Evolutionary conservation across 371 early-diverging fungal genomes (phyloP).

Genomic region (Rhizomucor pusillus): DNA sequence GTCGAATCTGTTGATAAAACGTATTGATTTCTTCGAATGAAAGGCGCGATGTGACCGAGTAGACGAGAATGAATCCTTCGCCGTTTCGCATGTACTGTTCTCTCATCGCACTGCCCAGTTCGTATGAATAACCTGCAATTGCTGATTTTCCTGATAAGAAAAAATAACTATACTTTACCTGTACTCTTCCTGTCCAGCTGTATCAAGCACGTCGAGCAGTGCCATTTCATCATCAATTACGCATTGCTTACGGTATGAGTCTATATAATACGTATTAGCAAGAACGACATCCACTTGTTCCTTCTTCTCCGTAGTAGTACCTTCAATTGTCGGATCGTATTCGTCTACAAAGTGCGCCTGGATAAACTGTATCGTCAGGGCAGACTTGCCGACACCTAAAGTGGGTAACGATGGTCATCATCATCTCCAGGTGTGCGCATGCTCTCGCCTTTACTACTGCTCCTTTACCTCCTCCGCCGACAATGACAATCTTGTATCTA

Average conservation of each 20-base stretch:
- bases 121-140: no score
- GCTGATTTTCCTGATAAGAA: no score
- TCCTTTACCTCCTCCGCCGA: constrained; percentile 75
- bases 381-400: constrained; percentile 66
- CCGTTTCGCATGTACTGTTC: constrained; percentile 83
- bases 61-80: constrained; percentile 46
- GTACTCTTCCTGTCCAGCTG: constrained; percentile 88
- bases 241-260: constrained; percentile 80
- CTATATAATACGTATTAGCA: constrained; percentile 22
- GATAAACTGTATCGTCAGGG: constrained; percentile 79
- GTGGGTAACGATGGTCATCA: background rate
- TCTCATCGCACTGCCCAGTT: constrained; percentile 59
- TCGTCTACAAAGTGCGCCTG: constrained; percentile 80
- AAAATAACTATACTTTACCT: constrained; percentile 31
- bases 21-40: constrained; percentile 69
- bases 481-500: constrained; percentile 71
- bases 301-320: constrained; percentile 18
- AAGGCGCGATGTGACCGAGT: constrained; percentile 58
- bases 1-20: constrained; percentile 61
- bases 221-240: constrained; percentile 68
- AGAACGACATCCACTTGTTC: background rate
- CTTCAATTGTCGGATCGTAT: constrained; percentile 87
- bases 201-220: constrained; percentile 77
- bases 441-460: constrained; percentile 2
- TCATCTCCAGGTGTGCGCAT: constrained; percentile 5